Evolutionary conservation across 345 rosid genomes (phyloP), one percentile per base, ranked within the genome.

Genomic region (Cardamine resedifolia): DNA sequence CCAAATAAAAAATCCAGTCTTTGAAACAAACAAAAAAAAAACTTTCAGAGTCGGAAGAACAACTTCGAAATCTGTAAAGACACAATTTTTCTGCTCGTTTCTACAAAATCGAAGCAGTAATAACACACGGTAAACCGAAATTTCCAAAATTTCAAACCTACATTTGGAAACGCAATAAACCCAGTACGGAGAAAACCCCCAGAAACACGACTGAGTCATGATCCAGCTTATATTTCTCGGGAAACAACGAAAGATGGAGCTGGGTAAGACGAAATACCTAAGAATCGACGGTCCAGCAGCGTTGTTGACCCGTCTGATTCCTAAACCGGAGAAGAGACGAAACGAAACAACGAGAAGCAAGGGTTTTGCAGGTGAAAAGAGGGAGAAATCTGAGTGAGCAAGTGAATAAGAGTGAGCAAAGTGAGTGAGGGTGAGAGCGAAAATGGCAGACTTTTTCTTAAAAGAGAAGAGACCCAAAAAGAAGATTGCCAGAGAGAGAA

Each of bases 101-200:
- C 5, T 28, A 67, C 73, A 8, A 50, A 74, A 74, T 60, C 68
- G 15, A 51, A 59, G 56, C 57, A n/a, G 28, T 39, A 34, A 12
- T 3, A 41, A 39, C 65, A 58, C 62, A 48, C 0, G 0, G 24
- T 5, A 26, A 51, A 52, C 41, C 31, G 1, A 60, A 60, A 61
- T 4, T 7, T 39, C 56, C 19, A 2, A 61, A 75, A 62, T 31
- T 51, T 75, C 50, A 14, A 5, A 58, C 58, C 77, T 64, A 43
- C 70, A 63, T 72, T 63, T n/a, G 64, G 24, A 72, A 34, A 16
- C 28, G 16, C 44, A 43, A 48, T 16, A 71, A 71, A 56, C 72
- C 61, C 78, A 74, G 14, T 26, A 57, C 41, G 8, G 52, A 49
- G 60, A 64, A 64, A 63, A 48, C 2, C 59, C 60, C 44, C 59